These are phyloP conservation scores for Huntiella abstrusa DNA, from an alignment of 2,329 filamentous ascomycete species.

Conservation along the genomic window DNA sequence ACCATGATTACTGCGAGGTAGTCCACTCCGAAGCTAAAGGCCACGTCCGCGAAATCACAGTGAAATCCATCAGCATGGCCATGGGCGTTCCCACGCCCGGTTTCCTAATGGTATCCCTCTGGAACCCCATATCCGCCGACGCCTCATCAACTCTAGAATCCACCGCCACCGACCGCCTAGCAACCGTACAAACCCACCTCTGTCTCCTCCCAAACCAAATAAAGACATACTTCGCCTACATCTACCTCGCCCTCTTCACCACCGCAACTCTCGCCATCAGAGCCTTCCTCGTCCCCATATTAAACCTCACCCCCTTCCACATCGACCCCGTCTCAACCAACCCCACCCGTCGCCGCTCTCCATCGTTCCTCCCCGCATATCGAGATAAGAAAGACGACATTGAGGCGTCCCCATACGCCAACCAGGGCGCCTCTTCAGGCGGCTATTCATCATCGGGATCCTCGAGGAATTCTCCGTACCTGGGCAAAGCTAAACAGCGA, in stretches of 20 bases:
- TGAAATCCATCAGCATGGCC: slow-evolving; percentile 88
- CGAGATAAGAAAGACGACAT: slow-evolving; percentile 37
- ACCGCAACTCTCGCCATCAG: slow-evolving; percentile 31
- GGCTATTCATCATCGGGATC: slow-evolving; percentile 14
- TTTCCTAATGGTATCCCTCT: slow-evolving; percentile 74
- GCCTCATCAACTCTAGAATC: slow-evolving; percentile 1
- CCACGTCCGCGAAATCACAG: slow-evolving; percentile 64
- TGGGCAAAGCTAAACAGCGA: slow-evolving; percentile 15
- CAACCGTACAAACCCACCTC: slow-evolving; percentile 70
- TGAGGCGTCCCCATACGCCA: slow-evolving; percentile 16
- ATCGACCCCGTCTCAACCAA: slow-evolving; percentile 17
- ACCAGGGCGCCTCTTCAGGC: slow-evolving; percentile 17
- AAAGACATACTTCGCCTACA: slow-evolving; percentile 65
- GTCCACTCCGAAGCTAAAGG: slow-evolving; percentile 52
- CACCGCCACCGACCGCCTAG: slow-evolving; percentile 17
- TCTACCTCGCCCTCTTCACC: slow-evolving; percentile 36
- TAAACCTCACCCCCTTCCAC: slow-evolving; percentile 34
- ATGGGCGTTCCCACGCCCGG: slow-evolving; percentile 86
- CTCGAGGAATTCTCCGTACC: slow-evolving; percentile 12
- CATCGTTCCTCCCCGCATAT: slow-evolving; percentile 25
- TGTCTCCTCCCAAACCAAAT: slow-evolving; percentile 84
- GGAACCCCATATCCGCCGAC: slow-evolving; percentile 58
- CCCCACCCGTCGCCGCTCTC: not conserved
- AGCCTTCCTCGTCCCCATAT: slow-evolving; percentile 36
- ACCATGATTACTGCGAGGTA: slow-evolving; percentile 94